Base-by-base conservation (phyloP, 2,329 filamentous ascomycete species). In the Fonsecaea pedrosoi region DNA sequence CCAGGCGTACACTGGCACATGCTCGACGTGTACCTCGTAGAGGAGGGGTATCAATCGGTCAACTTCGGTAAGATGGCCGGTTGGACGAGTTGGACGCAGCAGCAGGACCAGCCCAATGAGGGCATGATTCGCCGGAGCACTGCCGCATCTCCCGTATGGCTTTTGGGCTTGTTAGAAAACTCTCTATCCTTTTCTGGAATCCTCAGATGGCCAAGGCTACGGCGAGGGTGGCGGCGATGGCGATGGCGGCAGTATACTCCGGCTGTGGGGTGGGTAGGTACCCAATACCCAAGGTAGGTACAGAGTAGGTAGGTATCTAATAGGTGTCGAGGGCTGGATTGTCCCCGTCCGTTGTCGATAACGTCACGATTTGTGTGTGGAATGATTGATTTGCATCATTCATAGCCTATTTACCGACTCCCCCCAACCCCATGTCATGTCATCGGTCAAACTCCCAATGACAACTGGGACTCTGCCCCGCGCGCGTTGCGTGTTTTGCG, bases 331-430 rank as follows among this genome's bases (percentile, higher is more conserved):
- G 40, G 40, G 12, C 15, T 42, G 25, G 25, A 25, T 25, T 25
- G 25, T 25, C 25, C 25, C 25, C 25, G 25, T 25, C 25, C 3
- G 25, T 25, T 10, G 45, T 25, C 45, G 45, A 50, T 50, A 50
- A 50, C 45, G 45, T 50, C 45, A 50, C 45, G 18, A 50, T 50
- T 50, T 4, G 45, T 25, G 45, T 25, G 25, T 25, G 25, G 45
- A 21, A 55, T 55, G 30, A 21, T 13, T 3, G 25, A 21, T 54
- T 55, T 55, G 54, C 54, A 60, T 60, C 57, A 42, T 42, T 42
- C 40, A 60, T 60, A 60, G 57, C 21, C 57, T 60, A 60, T 58
- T 38, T 38, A 50, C 45, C 18, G 6, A 25, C 5, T 25, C 6
- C 25, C 32, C 15, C 55, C 54, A 25, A 25, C 25, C 25, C 25